These are phyloP conservation scores for Pythium rishiriense DNA, from an alignment of 352 stramenopile species.

Conservation along the genomic window DNA sequence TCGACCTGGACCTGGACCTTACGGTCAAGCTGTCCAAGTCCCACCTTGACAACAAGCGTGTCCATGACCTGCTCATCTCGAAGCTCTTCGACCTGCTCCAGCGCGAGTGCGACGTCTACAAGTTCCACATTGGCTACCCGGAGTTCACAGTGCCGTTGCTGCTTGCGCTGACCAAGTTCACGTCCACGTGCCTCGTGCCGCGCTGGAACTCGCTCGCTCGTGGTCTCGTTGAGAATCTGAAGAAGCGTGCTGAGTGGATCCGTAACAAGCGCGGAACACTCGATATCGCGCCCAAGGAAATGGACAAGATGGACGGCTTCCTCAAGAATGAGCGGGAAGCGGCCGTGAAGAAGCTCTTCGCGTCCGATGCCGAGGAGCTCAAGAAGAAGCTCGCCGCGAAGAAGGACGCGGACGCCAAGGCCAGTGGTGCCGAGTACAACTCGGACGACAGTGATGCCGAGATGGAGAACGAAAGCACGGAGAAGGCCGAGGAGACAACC, in stretches of 20 bases:
- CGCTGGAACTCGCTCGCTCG: conserved; percentile 79
- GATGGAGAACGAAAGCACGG: conserved; percentile 34
- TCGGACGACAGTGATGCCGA: conserved; percentile 42
- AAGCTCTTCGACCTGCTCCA: conserved; percentile 94
- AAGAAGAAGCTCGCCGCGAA: conserved; percentile 64
- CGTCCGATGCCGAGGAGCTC: conserved; percentile 57
- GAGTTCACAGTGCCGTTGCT: conserved; percentile 92
- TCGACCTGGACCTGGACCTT: conserved; percentile 74
- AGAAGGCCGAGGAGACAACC: conserved; percentile 26
- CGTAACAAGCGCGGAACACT: conserved; percentile 90
- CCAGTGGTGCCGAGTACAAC: conserved; percentile 28
- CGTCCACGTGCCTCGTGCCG: conserved; percentile 69
- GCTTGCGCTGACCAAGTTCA: conserved; percentile 90
- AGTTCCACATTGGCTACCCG: conserved; percentile 95
- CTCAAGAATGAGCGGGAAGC: conserved; percentile 76
- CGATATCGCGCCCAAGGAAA: conserved; percentile 84
- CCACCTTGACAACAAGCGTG: conserved; percentile 74
- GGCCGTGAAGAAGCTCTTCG: conserved; percentile 86
- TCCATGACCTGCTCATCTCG: conserved; percentile 91
- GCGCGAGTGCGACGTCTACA: conserved; percentile 94
- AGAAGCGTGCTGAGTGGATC: conserved; percentile 80
- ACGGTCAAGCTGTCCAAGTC: conserved; percentile 93
- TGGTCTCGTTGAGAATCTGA: conserved; percentile 64
- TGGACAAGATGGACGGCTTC: conserved; percentile 86
- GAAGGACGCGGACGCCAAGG: conserved; percentile 22